phyloP scores from a whole-genome alignment of 78 protist species.

The Protostelium mycophagum region DNA sequence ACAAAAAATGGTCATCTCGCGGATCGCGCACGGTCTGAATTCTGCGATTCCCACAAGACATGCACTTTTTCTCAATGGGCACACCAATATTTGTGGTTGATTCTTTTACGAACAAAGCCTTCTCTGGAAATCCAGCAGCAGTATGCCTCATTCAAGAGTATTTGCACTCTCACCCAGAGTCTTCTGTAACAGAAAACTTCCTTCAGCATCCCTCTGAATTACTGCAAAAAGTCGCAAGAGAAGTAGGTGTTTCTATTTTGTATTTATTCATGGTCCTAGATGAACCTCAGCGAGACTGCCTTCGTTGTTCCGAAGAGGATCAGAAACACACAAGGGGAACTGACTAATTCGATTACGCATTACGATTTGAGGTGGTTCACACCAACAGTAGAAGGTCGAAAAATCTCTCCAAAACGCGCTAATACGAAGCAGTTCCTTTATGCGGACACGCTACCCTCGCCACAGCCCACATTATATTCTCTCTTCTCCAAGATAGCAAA shows the following conservation, averaged over 20 bases:
- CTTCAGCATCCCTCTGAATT: not conserved
- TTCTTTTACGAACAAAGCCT: not conserved
- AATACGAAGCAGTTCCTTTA: not conserved
- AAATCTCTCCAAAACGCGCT: not conserved
- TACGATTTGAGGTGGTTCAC: not conserved
- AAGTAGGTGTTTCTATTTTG: not conserved
- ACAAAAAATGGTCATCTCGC: too few species aligned
- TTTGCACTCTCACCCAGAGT: not conserved
- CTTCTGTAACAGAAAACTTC: not conserved
- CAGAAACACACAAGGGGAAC: not conserved
- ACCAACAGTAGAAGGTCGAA: not conserved
- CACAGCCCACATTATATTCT: not conserved
- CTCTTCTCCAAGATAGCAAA: too few species aligned
- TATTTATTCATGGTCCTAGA: not conserved
- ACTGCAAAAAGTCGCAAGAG: not conserved
- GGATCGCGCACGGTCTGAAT: too few species aligned
- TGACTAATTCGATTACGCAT: not conserved
- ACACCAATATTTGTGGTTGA: not conserved
- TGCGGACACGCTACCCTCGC: not conserved
- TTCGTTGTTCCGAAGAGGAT: not conserved
- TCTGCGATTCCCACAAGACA: too few species aligned
- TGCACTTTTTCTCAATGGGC: too few species aligned
- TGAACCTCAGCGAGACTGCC: not conserved
- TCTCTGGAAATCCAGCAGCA: not conserved
- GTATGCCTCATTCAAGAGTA: not conserved